Evolutionary conservation across 805 yeast genomes (phyloP), one percentile per base, ranked within the genome.

Genomic region (Saccharomycopsis amapae): DNA sequence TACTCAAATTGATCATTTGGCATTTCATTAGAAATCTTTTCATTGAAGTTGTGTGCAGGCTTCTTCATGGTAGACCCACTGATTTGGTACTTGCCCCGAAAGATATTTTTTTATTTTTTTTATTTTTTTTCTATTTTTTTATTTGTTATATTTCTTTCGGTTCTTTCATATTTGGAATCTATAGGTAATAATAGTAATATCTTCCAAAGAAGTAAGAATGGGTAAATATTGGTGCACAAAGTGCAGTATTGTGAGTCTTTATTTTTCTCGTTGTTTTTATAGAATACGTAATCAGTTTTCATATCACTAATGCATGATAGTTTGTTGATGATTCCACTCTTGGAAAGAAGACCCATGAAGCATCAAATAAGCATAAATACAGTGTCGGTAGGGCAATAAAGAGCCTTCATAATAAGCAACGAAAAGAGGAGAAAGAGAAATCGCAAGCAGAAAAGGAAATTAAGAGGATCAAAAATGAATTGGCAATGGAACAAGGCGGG

Each of bases 201-300:
- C n/a, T 2, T 15, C 10, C 15, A 13, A 37, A 19, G n/a, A 20
- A 24, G n/a, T 23, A 37, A 25, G n/a, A n/a, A 42, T 42, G 45
- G 45, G 22, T 7, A 42, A 33, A 20, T 42, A 42, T 15, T 42
- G 45, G 45, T 42, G 46, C 35, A 23, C 17, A 19, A 42, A 35
- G 13, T 42, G 45, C 45, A 19, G 26, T 15, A 18, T 37, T 6
- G 45, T 42, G 18, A 19, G 45, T 42, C n/a, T 7, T n/a, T 13
- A 2, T 39, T 26, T 39, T 2, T 35, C 12, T 15, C 12, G 22
- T 2, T 28, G 19, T 20, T 38, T 22, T 37, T 7, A 7, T 9
- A 23, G 12, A 20, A 13, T 37, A 37, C 30, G n/a, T 37, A 17
- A 13, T 9, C 9, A 20, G 7, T 24, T 20, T n/a, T 37, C 10